Base-by-base conservation (phyloP, 164 flowering plant species). In the Hamamelis virginiana region DNA sequence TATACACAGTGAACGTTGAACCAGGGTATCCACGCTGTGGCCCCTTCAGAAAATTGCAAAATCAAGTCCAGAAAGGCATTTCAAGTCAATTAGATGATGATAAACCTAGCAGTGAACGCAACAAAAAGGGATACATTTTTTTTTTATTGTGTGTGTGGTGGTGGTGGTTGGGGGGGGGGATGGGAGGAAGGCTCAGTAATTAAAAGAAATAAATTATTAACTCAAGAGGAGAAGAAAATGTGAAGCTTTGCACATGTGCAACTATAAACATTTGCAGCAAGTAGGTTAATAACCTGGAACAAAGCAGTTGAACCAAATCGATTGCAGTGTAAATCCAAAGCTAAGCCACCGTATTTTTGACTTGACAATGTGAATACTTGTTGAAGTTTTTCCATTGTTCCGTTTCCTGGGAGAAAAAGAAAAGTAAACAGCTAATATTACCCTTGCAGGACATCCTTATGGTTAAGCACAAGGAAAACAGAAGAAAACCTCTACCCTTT, bases 231-330 rank as follows among this genome's bases (percentile, higher is more conserved):
- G n/a, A 25, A 16, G 13, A 47, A 21, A 59, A 60, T 5, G 0
- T 23, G 22, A 43, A 23, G 18, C 9, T 59, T 25, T 26, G 44
- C 45, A 64, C 21, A 62, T 59, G 51, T 10, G 18, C 38, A 67
- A 45, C 27, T 41, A 55, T 61, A 57, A 52, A 59, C 10, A 14
- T 23, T 59, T 58, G 25, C 48, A 51, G 38, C 33, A 27, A 16
- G 21, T 56, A 43, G 44, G 43, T 59, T 18, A 10, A 52, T n/a
- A 58, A 96, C 99, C 95, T 96, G 96, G 78, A 87, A 89, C 72
- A 96, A 80, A 63, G 99, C 85, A 72, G 93, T 83, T 44, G 99
- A 91, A 57, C 99, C 99, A 77, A 91, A 88, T 64, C 84, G 86
- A 81, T 95, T 95, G 80, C 85, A 80, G 67, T 95, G 99, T 80